Conservation (phyloP, 768 basidiomycete species). For the Gymnopilus dilepis region DNA sequence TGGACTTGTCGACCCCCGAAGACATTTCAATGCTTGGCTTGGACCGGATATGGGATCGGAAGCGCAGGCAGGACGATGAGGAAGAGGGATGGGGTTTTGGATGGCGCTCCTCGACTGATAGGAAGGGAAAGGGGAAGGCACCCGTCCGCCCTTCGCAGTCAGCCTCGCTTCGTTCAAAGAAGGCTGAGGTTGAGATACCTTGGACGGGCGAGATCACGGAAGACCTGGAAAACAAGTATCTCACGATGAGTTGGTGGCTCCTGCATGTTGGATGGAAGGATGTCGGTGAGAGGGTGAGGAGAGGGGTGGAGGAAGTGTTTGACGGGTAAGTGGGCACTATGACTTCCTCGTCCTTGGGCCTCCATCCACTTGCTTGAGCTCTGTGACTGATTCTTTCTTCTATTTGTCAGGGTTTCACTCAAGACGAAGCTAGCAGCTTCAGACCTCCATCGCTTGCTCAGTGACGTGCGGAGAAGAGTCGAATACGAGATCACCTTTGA, state of each 20-base stretch:
- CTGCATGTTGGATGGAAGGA: conserved; percentile 92
- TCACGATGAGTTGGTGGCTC: conserved; percentile 94
- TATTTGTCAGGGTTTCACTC: conserved; percentile 71
- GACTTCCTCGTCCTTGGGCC: too few relatives aligned
- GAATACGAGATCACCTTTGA: conserved; percentile 74
- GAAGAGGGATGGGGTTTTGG: conserved; percentile 22
- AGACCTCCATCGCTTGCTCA: conserved; percentile 72
- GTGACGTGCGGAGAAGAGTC: conserved; percentile 76
- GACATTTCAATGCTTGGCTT: background rate
- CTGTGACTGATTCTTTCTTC: background rate
- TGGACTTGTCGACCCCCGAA: conserved; percentile 15
- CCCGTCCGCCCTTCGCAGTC: background rate
- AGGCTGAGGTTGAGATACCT: background rate
- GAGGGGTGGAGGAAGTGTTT: conserved; percentile 82
- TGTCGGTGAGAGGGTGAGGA: conserved; percentile 72
- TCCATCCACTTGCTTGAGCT: too few relatives aligned
- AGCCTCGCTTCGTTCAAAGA: background rate
- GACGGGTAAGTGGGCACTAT: conserved; percentile 84
- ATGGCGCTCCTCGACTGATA: background rate
- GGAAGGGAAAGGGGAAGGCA: background rate
- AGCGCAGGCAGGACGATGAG: conserved; percentile 6
- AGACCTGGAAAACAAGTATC: conserved; percentile 77
- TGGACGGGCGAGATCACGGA: conserved; percentile 48
- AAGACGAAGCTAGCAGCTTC: conserved; percentile 74
- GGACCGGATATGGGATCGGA: conserved; percentile 4